phyloP scores from a whole-genome alignment of 225 moss, liverwort and hornwort genomes.

The Climacium dendroides region DNA sequence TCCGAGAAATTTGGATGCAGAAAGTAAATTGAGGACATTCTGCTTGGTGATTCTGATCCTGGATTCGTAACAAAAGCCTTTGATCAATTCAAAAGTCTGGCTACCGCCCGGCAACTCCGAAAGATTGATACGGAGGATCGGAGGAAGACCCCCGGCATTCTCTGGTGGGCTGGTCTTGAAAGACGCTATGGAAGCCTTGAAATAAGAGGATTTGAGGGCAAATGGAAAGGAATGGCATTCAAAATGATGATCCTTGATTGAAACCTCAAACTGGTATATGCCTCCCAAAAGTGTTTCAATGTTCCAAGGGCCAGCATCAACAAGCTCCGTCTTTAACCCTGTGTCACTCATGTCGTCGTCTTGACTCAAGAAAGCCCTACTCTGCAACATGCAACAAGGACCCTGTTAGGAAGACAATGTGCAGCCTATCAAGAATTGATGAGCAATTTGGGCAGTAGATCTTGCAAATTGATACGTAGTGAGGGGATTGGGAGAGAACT shows the following conservation, averaged over 20 bases:
- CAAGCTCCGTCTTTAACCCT: background rate
- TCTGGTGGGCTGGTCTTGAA: background rate
- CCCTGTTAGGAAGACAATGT: background rate
- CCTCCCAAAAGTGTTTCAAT: background rate
- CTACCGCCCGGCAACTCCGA: background rate
- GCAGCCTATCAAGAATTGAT: background rate
- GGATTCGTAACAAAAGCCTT: conserved; percentile 1
- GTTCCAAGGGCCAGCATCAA: background rate
- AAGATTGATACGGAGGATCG: background rate
- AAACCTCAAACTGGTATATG: background rate
- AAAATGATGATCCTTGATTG: background rate
- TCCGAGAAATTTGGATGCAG: conserved; percentile 5
- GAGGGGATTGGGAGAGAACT: background rate
- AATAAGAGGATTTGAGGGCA: background rate
- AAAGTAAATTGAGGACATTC: background rate
- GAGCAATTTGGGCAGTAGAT: background rate
- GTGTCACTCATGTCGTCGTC: background rate
- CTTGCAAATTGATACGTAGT: background rate
- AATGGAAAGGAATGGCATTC: background rate
- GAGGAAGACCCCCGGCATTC: background rate
- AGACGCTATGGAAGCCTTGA: background rate
- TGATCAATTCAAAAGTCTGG: background rate
- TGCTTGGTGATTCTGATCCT: background rate
- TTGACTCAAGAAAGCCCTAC: background rate
- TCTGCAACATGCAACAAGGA: background rate